Conservation (phyloP, 108 stramenopile genomes). For the Parietichytrium sp. region DNA sequence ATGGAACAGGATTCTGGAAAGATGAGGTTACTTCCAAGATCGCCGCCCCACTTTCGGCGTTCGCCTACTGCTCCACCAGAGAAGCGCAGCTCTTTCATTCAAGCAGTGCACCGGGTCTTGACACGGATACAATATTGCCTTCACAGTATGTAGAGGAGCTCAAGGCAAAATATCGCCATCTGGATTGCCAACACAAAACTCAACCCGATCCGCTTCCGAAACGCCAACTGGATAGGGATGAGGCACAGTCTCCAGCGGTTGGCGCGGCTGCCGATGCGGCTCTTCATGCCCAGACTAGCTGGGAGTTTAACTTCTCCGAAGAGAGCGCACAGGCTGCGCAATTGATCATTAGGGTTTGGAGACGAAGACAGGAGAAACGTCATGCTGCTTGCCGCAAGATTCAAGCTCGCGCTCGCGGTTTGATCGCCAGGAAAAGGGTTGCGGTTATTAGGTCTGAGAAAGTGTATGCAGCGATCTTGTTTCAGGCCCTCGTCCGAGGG, state of each 20-base stretch:
- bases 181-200: too few relatives aligned
- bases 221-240: too few relatives aligned
- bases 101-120: not conserved
- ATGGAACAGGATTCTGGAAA: not conserved
- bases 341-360: not conserved
- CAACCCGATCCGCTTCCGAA: not conserved
- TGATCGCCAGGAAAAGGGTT: not conserved
- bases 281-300: not conserved
- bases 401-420: not conserved
- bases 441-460: not conserved
- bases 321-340: constrained; percentile 2
- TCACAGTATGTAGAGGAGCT: not conserved
- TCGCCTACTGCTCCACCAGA: not conserved
- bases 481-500: not conserved
- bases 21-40: constrained; percentile 1
- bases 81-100: not conserved
- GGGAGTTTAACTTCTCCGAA: not conserved
- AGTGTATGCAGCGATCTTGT: not conserved
- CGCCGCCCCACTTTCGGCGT: not conserved
- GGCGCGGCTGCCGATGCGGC: not conserved
- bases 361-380: not conserved
- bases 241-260: too few relatives aligned
- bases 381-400: not conserved
- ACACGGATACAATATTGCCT: too few relatives aligned
- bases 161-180: not conserved